phyloP scores from a whole-genome alignment of 768 basidiomycete species.

The Lactarius vividus region DNA sequence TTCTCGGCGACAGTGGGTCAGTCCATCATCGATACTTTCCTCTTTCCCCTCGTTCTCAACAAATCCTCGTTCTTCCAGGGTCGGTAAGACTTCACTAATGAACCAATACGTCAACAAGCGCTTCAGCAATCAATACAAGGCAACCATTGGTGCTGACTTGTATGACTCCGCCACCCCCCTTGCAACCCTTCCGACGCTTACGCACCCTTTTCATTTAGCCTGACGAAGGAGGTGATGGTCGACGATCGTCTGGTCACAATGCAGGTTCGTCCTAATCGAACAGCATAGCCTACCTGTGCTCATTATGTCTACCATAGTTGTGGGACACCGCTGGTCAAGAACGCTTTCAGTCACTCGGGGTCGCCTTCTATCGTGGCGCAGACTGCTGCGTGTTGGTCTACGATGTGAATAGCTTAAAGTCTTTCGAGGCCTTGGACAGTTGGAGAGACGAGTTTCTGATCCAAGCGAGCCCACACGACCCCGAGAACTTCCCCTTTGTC shows the following conservation, averaged over 20 bases:
- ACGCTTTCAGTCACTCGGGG: constrained; percentile 98
- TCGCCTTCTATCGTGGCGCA: constrained; percentile 98
- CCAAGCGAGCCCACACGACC: constrained; percentile 97
- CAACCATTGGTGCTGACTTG: constrained; percentile 98
- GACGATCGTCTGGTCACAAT: constrained; percentile 98
- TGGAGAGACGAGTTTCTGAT: constrained; percentile 99
- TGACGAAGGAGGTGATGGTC: constrained; percentile 98
- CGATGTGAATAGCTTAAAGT: constrained; percentile 98
- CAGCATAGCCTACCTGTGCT: background rate
- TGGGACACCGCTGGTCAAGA: constrained; percentile 99
- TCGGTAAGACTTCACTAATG: constrained; percentile 99
- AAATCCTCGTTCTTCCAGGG: constrained; percentile 46
- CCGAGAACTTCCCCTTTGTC: constrained; percentile 99
- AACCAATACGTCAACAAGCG: constrained; percentile 99
- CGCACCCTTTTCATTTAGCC: constrained; percentile 41
- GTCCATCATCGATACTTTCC: constrained; percentile 34
- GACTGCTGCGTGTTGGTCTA: constrained; percentile 99
- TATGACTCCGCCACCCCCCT: constrained; percentile 43
- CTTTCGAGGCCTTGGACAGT: constrained; percentile 97
- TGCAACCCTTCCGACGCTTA: constrained; percentile 15
- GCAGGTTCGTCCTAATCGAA: constrained; percentile 64
- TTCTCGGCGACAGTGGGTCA: constrained; percentile 95
- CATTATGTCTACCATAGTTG: constrained; percentile 50
- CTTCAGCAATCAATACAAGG: constrained; percentile 99
- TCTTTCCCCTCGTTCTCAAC: constrained; percentile 19